Evolutionary conservation across 176 grass and related monocot species (phyloP), one percentile per base, ranked within the genome.

Genomic region (Lolium rigidum): DNA sequence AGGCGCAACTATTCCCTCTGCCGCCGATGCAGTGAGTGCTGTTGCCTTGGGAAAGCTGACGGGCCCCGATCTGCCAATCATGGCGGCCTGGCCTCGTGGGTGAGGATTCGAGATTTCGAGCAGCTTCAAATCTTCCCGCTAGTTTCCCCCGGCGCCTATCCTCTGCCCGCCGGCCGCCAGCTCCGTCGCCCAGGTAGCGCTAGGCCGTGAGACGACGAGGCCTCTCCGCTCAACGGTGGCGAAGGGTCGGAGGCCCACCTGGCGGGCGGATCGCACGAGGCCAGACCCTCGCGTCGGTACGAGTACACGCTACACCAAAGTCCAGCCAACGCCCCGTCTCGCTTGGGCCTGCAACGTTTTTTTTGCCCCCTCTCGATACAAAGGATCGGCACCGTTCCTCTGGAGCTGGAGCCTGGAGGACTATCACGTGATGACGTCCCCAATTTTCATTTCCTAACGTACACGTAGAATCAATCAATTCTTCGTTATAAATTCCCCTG

Each of bases 71-170:
- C 31, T 35, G 31, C 2, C 79, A 82, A 66, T 76, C 70, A 68
- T 47, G 44, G 46, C 8, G 46, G 46, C n/a, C n/a, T n/a, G n/a
- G n/a, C 8, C 46, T 87, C 65, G 48, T 43, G 44, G 20, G 18
- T 2, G 31, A 46, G 39, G 20, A 71, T 41, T 21, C 18, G 28
- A 52, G 81, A 5, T 16, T 41, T 44, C 18, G 46, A 52, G 81
- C 37, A 16, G 17, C 26, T 70, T 85, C 68, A 80, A 89, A 89
- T 4, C 52, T 80, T 80, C 76, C 82, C 82, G 87, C 82, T 81
- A 28, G 47, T 85, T 89, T n/a, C 7, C 2, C 50, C 46, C 24
- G 8, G 7, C n/a, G 10, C 16, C 31, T 1, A 50, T 3, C 48
- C 48, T 50, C 10, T 50, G 48, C 46, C 9, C 8, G 46, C 46